phyloP scores from a whole-genome alignment of 2,329 filamentous ascomycete species.

The Malbranchea zuffiana region DNA sequence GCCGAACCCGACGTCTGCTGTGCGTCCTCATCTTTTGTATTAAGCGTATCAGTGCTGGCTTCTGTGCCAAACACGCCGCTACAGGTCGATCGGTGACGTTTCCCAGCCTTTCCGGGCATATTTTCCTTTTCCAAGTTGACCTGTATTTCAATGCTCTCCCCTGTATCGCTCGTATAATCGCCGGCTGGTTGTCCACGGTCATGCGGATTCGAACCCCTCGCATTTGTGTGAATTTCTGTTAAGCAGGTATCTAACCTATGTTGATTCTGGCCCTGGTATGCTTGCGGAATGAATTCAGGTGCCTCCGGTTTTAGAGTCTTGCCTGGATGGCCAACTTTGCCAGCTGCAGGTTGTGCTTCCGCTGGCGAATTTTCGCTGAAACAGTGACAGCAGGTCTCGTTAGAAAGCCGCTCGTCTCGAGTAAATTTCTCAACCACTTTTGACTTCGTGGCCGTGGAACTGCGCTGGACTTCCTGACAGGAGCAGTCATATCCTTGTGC shows the following conservation, averaged over 20 bases:
- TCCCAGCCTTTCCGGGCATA: not conserved
- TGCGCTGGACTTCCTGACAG: too few species aligned
- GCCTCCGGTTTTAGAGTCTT: constrained; percentile 28
- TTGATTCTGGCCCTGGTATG: constrained; percentile 5
- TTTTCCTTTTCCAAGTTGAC: constrained; percentile 7
- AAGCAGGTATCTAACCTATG: constrained; percentile 2
- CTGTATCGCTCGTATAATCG: constrained; percentile 12
- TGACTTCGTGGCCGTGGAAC: too few species aligned
- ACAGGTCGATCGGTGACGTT: too few species aligned
- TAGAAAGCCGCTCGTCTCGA: too few species aligned
- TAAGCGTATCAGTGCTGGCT: too few species aligned
- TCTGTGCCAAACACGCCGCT: too few species aligned
- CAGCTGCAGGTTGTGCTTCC: constrained; percentile 7
- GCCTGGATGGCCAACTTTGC: constrained; percentile 5
- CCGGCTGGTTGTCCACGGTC: constrained; percentile 6
- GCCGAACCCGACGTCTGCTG: too few species aligned
- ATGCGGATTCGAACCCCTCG: not conserved
- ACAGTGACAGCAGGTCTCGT: constrained; percentile 5
- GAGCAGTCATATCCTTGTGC: too few species aligned
- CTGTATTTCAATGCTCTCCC: constrained; percentile 12
- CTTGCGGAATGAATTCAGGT: constrained; percentile 30
- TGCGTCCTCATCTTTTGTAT: too few species aligned
- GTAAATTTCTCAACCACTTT: too few species aligned
- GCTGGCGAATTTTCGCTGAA: not conserved
- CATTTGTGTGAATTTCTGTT: constrained; percentile 6